Base-by-base conservation (phyloP, 331 rosid species). In the Stylosanthes scabra region DNA sequence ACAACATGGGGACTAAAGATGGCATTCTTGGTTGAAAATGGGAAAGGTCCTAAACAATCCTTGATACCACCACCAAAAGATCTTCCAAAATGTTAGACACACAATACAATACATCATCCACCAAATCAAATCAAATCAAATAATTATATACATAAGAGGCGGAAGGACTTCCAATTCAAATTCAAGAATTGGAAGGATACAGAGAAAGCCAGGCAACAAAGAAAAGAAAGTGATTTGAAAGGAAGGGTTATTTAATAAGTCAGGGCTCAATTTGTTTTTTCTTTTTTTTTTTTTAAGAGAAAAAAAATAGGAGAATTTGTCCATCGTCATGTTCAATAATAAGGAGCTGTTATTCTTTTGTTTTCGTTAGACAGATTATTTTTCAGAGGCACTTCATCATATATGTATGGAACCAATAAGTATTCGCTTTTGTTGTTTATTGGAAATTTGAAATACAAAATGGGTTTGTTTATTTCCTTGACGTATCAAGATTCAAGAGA, bases 1-100 rank as follows among this genome's bases (percentile, higher is more conserved):
- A 85, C 89, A 59, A 82, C 89, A 39, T 82, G 86, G 88, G 88
- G 88, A 0, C 77, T 85, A 54, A 85, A 85, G 84, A 85, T 85
- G 88, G 86, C 88, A 1, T 85, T 85, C 72, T 66, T 85, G 63
- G 89, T 85, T 72, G 86, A 85, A 31, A 82, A 82, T 74, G 89
- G 89, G 0, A 79, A 82, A 72, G 89, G 89, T 47, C 75, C 84
- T 45, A 68, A 79, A 6, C 73, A 85, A 68, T 68, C 86, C 57
- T 11, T 85, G 74, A 50, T 79, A 72, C 71, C 84, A 2, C 89
- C 86, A 51, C 89, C 89, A 1, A 79, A 74, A 28, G 89, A 85
- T 72, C 89, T 85, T 79, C 89, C 89, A 45, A 82, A 82, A 77
- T 85, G 89, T 62, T 85, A 83, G 16, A 27, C 0, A 51, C 11